Conservation (phyloP, 352 stramenopile species). For the Pythium scleroteichum region DNA sequence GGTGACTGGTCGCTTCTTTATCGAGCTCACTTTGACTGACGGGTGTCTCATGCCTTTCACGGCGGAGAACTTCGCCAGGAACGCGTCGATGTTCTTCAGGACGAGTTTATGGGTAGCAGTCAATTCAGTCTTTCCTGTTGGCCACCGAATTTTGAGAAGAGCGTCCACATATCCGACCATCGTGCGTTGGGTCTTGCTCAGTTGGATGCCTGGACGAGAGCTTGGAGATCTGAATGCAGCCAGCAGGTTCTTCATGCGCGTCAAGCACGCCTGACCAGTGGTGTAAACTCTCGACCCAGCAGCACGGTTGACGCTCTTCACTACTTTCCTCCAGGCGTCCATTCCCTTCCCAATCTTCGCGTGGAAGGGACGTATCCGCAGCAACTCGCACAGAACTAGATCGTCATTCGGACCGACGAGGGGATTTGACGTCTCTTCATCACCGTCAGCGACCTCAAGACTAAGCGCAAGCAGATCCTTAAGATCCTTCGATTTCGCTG, state of each 20-base stretch:
- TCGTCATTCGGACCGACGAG: neutral
- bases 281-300: neutral
- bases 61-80: neutral
- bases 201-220: neutral
- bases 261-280: constrained; percentile 1
- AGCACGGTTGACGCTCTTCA: neutral
- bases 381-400: constrained; percentile 8
- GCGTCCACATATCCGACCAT: constrained; percentile 9
- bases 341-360: constrained; percentile 3
- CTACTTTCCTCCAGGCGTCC: constrained; percentile 5
- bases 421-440: neutral
- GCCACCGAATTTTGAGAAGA: constrained; percentile 16
- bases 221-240: neutral
- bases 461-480: neutral
- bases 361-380: constrained; percentile 15
- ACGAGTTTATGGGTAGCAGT: constrained; percentile 4
- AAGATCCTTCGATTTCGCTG: neutral
- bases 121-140: neutral
- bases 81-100: constrained; percentile 3
- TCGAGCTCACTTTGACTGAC: neutral
- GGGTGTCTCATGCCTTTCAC: no score
- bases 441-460: neutral
- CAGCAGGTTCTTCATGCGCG: constrained; percentile 14
- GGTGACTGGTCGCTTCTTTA: neutral
- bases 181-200: neutral